Percentiles rank a stretch among this genome's conserved stretches.
Conservation (phyloP, 2,329 filamentous ascomycete genomes). For the Fusarium denticulatum region DNA sequence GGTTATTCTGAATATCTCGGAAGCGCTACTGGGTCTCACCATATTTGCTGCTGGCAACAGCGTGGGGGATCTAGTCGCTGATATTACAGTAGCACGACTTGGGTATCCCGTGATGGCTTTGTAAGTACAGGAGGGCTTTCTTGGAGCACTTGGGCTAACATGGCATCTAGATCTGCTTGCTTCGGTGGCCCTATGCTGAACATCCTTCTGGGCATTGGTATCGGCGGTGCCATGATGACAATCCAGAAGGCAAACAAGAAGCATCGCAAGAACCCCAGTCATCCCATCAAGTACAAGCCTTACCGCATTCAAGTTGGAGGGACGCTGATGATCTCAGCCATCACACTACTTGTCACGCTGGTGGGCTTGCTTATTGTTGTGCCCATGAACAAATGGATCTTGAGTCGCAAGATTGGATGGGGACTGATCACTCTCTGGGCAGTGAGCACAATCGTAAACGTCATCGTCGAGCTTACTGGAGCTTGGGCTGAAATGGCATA, state of each 20-base stretch:
- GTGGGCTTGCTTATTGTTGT: conserved; percentile 81
- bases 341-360: conserved; percentile 84
- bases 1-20: conserved; percentile 90
- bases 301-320: conserved; percentile 87
- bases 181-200: conserved; percentile 99
- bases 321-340: conserved; percentile 84
- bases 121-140: conserved; percentile 53
- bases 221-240: conserved; percentile 90
- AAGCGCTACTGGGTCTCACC: conserved; percentile 93
- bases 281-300: conserved; percentile 73
- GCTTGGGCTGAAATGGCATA: conserved; percentile 51
- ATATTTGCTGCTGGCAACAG: conserved; percentile 98
- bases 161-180: conserved; percentile 74
- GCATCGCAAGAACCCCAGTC: conserved; percentile 73
- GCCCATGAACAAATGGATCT: conserved; percentile 85
- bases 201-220: conserved; percentile 92
- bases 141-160: conserved; percentile 8
- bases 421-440: conserved; percentile 83
- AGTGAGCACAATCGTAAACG: conserved; percentile 81
- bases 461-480: conserved; percentile 79
- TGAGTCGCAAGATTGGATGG: conserved; percentile 85
- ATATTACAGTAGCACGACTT: conserved; percentile 91
- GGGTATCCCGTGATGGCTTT: conserved; percentile 97
- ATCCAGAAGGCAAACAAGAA: conserved; percentile 73
- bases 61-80: conserved; percentile 90